phyloP scores from a whole-genome alignment of 768 basidiomycete species.

The Clathrus columnatus region DNA sequence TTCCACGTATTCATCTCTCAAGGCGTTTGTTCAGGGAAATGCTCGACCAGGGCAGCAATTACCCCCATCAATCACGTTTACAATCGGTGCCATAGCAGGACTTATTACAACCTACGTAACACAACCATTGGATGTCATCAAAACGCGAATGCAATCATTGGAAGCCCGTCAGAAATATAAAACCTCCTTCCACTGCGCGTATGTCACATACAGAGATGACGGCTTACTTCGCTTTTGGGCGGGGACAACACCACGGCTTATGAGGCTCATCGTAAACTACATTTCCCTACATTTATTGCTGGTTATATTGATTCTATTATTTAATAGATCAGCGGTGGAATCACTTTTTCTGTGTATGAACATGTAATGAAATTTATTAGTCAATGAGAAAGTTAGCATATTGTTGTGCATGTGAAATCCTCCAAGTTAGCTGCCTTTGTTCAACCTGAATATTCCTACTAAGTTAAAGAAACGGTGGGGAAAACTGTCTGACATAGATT shows the following conservation, averaged over 20 bases:
- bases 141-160: conserved; percentile 95
- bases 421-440: too few relatives aligned
- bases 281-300: background rate
- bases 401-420: background rate
- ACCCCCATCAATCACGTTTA: conserved; percentile 86
- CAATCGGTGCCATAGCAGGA: conserved; percentile 88
- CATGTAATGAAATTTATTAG: conserved; percentile 54
- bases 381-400: conserved; percentile 13
- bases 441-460: too few relatives aligned
- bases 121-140: conserved; percentile 87
- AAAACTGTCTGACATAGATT: too few relatives aligned
- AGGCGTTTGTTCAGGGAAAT: conserved; percentile 85
- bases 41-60: conserved; percentile 75
- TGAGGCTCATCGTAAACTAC: conserved; percentile 65
- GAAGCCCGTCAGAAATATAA: conserved; percentile 74
- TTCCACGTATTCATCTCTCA: conserved; percentile 89
- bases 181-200: conserved; percentile 93
- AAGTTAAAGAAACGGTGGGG: too few relatives aligned
- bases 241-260: conserved; percentile 84
- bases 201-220: conserved; percentile 90
- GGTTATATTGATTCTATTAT: background rate
- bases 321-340: conserved; percentile 80
- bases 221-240: conserved; percentile 89
- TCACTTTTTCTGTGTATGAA: conserved; percentile 90
- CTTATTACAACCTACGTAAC: conserved; percentile 90